phyloP scores from a whole-genome alignment of 2,329 filamentous ascomycete species.

The Pyrenochaeta sp. region DNA sequence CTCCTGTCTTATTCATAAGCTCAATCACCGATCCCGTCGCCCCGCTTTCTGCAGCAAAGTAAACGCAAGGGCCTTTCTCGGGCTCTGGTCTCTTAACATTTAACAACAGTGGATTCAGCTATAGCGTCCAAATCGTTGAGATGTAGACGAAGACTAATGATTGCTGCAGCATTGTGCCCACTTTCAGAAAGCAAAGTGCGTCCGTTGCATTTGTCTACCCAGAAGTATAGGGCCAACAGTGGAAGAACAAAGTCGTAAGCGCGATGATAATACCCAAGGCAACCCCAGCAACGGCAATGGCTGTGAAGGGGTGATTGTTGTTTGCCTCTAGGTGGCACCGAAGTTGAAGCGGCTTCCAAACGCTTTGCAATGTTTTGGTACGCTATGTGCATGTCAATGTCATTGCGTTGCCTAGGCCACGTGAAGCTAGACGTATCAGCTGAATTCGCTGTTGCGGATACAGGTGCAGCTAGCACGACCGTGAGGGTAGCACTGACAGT shows the following conservation, averaged over 20 bases:
- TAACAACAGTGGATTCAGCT: conserved; percentile 37
- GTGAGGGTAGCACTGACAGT: background rate
- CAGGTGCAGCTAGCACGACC: background rate
- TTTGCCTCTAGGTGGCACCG: background rate
- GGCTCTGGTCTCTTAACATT: conserved; percentile 52
- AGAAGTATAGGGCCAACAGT: background rate
- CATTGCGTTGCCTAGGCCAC: background rate
- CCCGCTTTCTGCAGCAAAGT: conserved; percentile 53
- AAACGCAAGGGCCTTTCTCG: conserved; percentile 45
- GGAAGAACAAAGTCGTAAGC: background rate
- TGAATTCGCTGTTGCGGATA: background rate
- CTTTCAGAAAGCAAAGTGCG: conserved; percentile 17
- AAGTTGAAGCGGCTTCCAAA: background rate
- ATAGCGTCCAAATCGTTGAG: background rate
- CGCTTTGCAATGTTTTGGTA: background rate
- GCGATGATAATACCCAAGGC: background rate
- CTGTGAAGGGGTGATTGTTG: background rate
- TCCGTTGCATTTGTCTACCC: background rate
- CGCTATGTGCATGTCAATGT: background rate
- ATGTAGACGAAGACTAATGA: background rate
- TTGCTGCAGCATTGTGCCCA: conserved; percentile 19
- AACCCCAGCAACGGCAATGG: background rate
- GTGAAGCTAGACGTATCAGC: background rate
- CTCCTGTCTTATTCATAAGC: conserved; percentile 22
- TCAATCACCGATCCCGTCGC: conserved; percentile 62